These are phyloP conservation scores for Aspergillus wentii DNA, from an alignment of 495 filamentous ascomycete genomes.

Conservation along the genomic window DNA sequence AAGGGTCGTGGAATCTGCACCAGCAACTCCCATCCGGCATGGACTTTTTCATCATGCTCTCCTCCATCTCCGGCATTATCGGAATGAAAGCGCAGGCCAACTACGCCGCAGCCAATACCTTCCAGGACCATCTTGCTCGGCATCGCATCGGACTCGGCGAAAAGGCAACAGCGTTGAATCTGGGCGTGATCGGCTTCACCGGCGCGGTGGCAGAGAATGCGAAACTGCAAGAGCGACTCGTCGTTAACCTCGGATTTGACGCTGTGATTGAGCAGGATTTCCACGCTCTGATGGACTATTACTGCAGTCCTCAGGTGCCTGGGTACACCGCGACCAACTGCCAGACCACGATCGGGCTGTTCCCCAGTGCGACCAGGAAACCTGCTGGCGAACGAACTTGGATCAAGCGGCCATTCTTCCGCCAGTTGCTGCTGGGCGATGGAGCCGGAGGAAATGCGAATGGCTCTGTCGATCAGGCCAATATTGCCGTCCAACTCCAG, in stretches of 20 bases:
- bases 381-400: conserved; percentile 18
- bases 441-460: too few relatives aligned
- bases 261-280: conserved; percentile 22
- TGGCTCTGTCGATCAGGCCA: conserved; percentile 14
- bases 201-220: conserved; percentile 34
- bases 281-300: conserved; percentile 17
- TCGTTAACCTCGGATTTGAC: too few relatives aligned
- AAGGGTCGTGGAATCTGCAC: too few relatives aligned
- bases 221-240: too few relatives aligned
- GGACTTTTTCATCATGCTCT: conserved; percentile 50
- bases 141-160: conserved; percentile 27
- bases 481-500: conserved; percentile 9
- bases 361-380: conserved; percentile 13
- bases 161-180: conserved; percentile 31
- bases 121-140: conserved; percentile 33
- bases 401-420: conserved; percentile 22
- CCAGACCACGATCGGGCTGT: conserved; percentile 24
- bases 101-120: conserved; percentile 38
- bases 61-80: conserved; percentile 35
- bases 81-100: conserved; percentile 40
- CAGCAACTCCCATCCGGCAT: too few relatives aligned
- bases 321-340: conserved; percentile 18
- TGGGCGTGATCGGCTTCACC: conserved; percentile 32
- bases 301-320: too few relatives aligned
- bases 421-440: conserved; percentile 20